Conservation (phyloP, 1,139 yeast species). For the Saccharomycopsis phalli region DNA sequence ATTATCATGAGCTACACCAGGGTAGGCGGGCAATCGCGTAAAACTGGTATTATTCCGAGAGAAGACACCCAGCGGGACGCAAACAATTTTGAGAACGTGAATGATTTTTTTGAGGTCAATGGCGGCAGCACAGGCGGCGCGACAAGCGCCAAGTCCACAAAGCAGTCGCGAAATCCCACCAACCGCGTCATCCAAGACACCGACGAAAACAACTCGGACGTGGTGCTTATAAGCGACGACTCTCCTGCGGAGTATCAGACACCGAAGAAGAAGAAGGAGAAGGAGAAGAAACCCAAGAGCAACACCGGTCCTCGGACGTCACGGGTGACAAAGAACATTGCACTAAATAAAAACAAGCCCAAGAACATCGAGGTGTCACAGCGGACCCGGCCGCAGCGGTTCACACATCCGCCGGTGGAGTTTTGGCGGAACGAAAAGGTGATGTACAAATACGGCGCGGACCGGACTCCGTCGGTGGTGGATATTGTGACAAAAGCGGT, state of each 20-base stretch:
- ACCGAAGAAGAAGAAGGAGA: neutral
- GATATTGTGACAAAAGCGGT: constrained; percentile 47
- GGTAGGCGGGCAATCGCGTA: constrained; percentile 18
- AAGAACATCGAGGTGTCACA: too few relatives aligned
- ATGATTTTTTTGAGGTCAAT: constrained; percentile 17
- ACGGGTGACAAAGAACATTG: constrained; percentile 9
- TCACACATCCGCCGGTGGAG: constrained; percentile 64
- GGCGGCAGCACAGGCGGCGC: constrained; percentile 2
- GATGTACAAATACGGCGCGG: constrained; percentile 45
- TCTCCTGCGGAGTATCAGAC: too few relatives aligned
- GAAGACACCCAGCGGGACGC: constrained; percentile 13
- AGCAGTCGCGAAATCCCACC: too few relatives aligned
- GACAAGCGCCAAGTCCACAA: neutral
- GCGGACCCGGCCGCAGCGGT: constrained; percentile 42
- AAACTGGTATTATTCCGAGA: constrained; percentile 19
- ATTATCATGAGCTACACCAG: constrained; percentile 8
- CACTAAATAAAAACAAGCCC: constrained; percentile 5
- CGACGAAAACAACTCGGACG: too few relatives aligned
- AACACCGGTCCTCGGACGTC: neutral
- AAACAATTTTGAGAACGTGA: constrained; percentile 19
- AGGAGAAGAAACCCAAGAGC: neutral
- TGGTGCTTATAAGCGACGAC: too few relatives aligned
- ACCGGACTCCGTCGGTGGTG: constrained; percentile 51
- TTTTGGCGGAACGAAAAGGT: constrained; percentile 81
- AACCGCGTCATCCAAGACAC: too few relatives aligned